Conservation (phyloP, 176 grass and related monocot species). For the Oryza nivara region DNA sequence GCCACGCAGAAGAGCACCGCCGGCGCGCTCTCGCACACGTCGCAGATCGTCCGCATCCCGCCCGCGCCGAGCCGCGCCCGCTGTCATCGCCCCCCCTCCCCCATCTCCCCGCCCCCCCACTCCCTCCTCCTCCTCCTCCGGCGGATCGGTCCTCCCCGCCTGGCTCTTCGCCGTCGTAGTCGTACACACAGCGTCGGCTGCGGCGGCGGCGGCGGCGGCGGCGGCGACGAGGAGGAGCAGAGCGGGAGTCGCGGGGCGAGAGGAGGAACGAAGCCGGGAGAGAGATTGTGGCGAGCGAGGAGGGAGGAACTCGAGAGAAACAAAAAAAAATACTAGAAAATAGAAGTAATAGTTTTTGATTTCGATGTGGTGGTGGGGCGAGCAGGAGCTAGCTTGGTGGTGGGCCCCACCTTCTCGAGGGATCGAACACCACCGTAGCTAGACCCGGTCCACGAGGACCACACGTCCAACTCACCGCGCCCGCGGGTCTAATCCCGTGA, state of each 20-base stretch:
- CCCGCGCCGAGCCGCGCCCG: slow-evolving; percentile 22
- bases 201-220: background rate
- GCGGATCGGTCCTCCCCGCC: background rate
- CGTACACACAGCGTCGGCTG: background rate
- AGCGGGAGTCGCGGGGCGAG: background rate
- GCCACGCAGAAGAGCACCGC: slow-evolving; percentile 96
- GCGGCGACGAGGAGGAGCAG: background rate
- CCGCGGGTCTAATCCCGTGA: background rate
- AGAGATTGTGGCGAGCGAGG: slow-evolving; percentile 18
- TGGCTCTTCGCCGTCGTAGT: background rate
- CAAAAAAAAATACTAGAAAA: no score
- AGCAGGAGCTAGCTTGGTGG: background rate
- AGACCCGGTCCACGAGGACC: background rate
- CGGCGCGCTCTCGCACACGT: slow-evolving; percentile 90
- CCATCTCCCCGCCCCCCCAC: background rate
- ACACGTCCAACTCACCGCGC: background rate
- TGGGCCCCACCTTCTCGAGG: slow-evolving; percentile 3
- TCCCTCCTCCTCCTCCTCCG: background rate
- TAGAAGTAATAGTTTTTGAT: slow-evolving; percentile 6
- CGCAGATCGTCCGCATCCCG: slow-evolving; percentile 96
- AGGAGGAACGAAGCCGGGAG: background rate
- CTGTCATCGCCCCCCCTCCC: slow-evolving; percentile 33
- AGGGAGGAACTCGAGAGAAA: background rate
- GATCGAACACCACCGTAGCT: fast-evolving
- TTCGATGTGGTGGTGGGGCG: slow-evolving; percentile 47